Evolutionary conservation across 2,329 filamentous ascomycete genomes (phyloP).

Genomic region (Xenosphaeropsis pyriputrescens): DNA sequence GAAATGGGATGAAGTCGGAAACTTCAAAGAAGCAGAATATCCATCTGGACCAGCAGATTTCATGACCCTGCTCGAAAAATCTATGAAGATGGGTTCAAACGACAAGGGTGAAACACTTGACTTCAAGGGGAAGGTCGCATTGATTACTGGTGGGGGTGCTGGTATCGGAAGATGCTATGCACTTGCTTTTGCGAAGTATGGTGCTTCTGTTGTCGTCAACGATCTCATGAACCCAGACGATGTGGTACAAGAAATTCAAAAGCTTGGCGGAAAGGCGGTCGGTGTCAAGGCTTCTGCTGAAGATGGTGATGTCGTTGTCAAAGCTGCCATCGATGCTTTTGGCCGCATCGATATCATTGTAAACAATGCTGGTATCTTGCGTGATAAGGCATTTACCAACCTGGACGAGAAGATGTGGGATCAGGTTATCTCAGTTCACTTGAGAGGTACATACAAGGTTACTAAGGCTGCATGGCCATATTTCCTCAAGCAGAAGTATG

Average conservation of each 20-base stretch:
- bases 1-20: slow-evolving; percentile 77
- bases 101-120: slow-evolving; percentile 59
- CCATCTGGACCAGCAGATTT: slow-evolving; percentile 81
- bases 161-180: slow-evolving; percentile 87
- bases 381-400: slow-evolving; percentile 95
- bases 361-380: slow-evolving; percentile 96
- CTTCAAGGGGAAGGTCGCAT: slow-evolving; percentile 72
- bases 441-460: slow-evolving; percentile 89
- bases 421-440: slow-evolving; percentile 80
- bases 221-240: slow-evolving; percentile 86
- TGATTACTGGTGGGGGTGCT: slow-evolving; percentile 78
- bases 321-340: slow-evolving; percentile 84
- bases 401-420: slow-evolving; percentile 95
- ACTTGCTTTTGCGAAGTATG: slow-evolving; percentile 72
- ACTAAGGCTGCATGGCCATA: slow-evolving; percentile 97
- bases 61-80: slow-evolving; percentile 70
- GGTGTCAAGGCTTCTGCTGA: slow-evolving; percentile 90
- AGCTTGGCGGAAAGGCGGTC: slow-evolving; percentile 75
- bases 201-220: slow-evolving; percentile 83
- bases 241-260: slow-evolving; percentile 85
- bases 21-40: slow-evolving; percentile 76
- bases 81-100: slow-evolving; percentile 61
- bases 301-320: slow-evolving; percentile 81
- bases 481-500: slow-evolving; percentile 97
- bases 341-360: slow-evolving; percentile 89